Base-by-base conservation (phyloP, 352 stramenopile species). In the Globisporangium apiculatum region DNA sequence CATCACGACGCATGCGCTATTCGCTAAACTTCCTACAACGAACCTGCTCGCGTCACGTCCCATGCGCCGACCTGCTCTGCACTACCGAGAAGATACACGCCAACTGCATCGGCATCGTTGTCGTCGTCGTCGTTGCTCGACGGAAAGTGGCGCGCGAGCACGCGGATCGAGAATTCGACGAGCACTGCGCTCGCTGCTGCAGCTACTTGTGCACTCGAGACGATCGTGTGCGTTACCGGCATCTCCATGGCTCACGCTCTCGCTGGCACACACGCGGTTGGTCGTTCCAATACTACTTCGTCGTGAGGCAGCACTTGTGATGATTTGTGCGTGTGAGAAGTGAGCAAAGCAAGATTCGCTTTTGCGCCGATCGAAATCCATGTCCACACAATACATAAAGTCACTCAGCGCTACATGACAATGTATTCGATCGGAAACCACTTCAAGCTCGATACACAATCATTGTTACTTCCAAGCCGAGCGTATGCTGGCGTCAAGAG, bases 51-150 rank as follows among this genome's bases (percentile, higher is more conserved):
- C 17, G 69, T 67, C 10, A 71, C 58, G 60, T 87, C 69, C 83
- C 83, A 93, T 8, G 71, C 67, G 35, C 83, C 83, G 8, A 93
- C 58, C 60, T 91, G 77, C 7, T 40, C 6, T 1, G 59, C 65
- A 54, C 68, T 85, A 7, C 82, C 82, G 17, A 89, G 42, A 11
- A 91, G 42, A 57, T 67, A 87, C 48, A 91, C 63, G 24, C 69
- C 64, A 18, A 48, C 61, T 18, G 46, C 53, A 24, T 74, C 65
- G 24, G 24, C 24, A 46, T 50, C 43, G 11, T n/a, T 45, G 40
- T 3, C 35, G 15, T 76, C 62, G 45, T 45, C 17, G 36, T 31
- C 51, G 43, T 38, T 43, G 9, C 31, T 5, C 0, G 12, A 14
- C 5, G 40, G 41, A 36, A 59, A 54, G 59, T 66, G 50, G 7